Percentiles rank a stretch among this genome's conserved stretches.
Evolutionary conservation across 768 basidiomycete genomes (phyloP).

Genomic region (Mycena filopes): DNA sequence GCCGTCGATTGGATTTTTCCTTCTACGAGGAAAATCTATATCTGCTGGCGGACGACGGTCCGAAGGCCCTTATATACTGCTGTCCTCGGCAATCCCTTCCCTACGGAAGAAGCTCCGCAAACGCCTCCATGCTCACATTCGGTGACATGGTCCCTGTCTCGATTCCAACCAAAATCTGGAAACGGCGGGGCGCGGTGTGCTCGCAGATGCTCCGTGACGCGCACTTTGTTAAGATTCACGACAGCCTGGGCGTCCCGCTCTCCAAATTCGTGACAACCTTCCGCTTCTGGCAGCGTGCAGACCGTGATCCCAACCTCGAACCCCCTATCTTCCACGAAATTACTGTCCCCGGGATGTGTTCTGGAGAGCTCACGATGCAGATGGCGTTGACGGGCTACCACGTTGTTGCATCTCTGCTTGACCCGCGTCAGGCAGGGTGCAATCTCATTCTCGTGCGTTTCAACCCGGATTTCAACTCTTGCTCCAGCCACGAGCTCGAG

Average conservation of each 20-base stretch:
- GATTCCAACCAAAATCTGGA: slow-evolving; percentile 23
- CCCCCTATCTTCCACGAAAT: slow-evolving; percentile 2
- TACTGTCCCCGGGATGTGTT: slow-evolving; percentile 19
- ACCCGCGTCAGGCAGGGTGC: neutral
- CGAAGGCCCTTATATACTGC: slow-evolving; percentile 21
- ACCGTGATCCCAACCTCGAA: slow-evolving; percentile 1
- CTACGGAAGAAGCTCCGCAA: slow-evolving; percentile 1
- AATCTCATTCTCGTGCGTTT: slow-evolving; percentile 15
- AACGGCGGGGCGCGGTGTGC: slow-evolving; percentile 18
- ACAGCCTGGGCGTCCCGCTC: slow-evolving; percentile 11
- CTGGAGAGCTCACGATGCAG: slow-evolving; percentile 23
- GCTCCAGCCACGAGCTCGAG: slow-evolving; percentile 28
- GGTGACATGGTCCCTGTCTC: slow-evolving; percentile 16
- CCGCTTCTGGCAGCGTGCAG: slow-evolving; percentile 22
- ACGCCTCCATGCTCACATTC: slow-evolving; percentile 4
- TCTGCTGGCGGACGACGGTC: slow-evolving; percentile 24
- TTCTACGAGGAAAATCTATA: slow-evolving; percentile 16
- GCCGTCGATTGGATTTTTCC: slow-evolving; percentile 25
- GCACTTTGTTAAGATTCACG: slow-evolving; percentile 26
- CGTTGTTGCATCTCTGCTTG: slow-evolving; percentile 24
- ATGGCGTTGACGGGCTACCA: slow-evolving; percentile 10
- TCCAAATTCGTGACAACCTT: slow-evolving; percentile 26
- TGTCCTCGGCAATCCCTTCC: slow-evolving; percentile 21
- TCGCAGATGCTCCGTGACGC: slow-evolving; percentile 24
- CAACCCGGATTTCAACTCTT: slow-evolving; percentile 10